These are phyloP conservation scores for Pythium rishiriense DNA, from an alignment of 352 stramenopile species.

Conservation along the genomic window DNA sequence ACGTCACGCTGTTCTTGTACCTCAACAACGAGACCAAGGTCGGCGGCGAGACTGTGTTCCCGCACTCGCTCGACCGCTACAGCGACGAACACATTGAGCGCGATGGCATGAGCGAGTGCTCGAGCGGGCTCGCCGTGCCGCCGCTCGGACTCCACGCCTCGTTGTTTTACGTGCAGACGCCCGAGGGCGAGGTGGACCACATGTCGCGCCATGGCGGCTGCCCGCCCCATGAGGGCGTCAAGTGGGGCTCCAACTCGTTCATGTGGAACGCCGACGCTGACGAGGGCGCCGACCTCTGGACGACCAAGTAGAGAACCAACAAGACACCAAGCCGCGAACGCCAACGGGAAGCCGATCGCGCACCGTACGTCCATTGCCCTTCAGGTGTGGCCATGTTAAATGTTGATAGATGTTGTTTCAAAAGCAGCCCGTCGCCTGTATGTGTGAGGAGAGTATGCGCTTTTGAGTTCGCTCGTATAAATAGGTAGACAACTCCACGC, in stretches of 20 bases:
- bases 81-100: conserved; percentile 70
- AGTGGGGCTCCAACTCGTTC: conserved; percentile 87
- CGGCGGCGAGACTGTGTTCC: conserved; percentile 98
- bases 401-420: no score
- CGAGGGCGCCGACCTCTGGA: conserved; percentile 81
- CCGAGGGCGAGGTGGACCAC: conserved; percentile 65
- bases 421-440: no score
- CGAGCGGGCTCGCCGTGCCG: conserved; percentile 67
- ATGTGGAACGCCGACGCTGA: conserved; percentile 86
- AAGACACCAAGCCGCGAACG: no score
- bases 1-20: conserved; percentile 97
- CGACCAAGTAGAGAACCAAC: conserved; percentile 51
- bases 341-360: no score
- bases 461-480: no score
- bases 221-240: conserved; percentile 82
- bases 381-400: no score
- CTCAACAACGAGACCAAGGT: conserved; percentile 94
- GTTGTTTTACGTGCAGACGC: conserved; percentile 86
- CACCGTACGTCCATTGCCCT: no score
- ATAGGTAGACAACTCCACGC: no score
- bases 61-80: conserved; percentile 76
- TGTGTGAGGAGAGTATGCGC: no score
- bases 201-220: conserved; percentile 85
- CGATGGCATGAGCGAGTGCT: conserved; percentile 82
- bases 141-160: conserved; percentile 69